These are phyloP conservation scores for Teratosphaeria viscida DNA, from an alignment of 2,329 filamentous ascomycete genomes.

Conservation along the genomic window DNA sequence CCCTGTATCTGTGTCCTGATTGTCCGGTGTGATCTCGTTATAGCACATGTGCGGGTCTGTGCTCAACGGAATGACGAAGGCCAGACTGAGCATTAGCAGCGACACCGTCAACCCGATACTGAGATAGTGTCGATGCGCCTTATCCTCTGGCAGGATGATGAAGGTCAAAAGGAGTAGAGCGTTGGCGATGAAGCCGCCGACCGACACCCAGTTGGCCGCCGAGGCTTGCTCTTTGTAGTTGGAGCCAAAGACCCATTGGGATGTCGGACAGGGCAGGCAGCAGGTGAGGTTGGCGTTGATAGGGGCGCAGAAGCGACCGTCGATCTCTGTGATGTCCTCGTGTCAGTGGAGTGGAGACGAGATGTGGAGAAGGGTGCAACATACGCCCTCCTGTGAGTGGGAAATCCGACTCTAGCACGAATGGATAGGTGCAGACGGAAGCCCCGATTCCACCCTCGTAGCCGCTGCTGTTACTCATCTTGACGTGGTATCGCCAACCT, in stretches of 20 bases:
- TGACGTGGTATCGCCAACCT: not conserved
- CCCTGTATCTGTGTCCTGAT: conserved; percentile 51
- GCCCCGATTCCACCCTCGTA: not conserved
- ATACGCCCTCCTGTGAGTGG: not conserved
- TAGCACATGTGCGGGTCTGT: conserved; percentile 69
- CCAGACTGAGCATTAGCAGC: conserved; percentile 65
- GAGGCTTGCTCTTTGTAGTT: conserved; percentile 40
- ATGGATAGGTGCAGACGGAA: not conserved
- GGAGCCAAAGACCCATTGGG: conserved; percentile 57
- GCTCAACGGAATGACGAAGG: conserved; percentile 77
- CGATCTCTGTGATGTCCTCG: conserved; percentile 28
- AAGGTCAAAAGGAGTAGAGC: conserved; percentile 68
- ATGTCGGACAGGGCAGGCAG: conserved; percentile 75
- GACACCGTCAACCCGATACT: conserved; percentile 67
- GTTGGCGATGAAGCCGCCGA: conserved; percentile 60
- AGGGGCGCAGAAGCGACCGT: conserved; percentile 43
- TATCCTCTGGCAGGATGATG: conserved; percentile 65
- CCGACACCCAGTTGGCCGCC: conserved; percentile 66
- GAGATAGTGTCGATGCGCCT: conserved; percentile 79
- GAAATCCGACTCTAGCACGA: not conserved
- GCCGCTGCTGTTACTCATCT: not conserved
- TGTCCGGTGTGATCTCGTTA: conserved; percentile 80
- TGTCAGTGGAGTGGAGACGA: not conserved
- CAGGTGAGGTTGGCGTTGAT: conserved; percentile 45
- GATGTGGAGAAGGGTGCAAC: not conserved